Evolutionary conservation across 139 green algal genomes (phyloP), one percentile per base, ranked within the genome.

Genomic region (Chlamydomonas schloesseri): DNA sequence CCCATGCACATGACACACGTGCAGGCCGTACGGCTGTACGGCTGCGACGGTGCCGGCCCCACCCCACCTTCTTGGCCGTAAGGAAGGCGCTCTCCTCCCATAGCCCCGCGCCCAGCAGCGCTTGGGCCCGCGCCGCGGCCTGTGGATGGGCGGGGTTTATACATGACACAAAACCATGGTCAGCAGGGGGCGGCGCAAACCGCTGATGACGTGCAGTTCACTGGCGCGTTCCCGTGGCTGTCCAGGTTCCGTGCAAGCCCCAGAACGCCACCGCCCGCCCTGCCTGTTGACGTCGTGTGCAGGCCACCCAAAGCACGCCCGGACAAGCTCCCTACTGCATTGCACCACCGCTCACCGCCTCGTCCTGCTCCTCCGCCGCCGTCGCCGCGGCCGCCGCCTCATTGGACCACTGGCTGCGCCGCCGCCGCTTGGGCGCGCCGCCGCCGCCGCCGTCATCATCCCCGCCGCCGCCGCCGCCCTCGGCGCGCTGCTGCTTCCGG

Each of bases 1-100:
- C n/a, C n/a, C n/a, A n/a, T n/a, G n/a, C n/a, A n/a, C n/a, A n/a
- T n/a, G n/a, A n/a, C n/a, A n/a, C n/a, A n/a, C n/a, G n/a, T n/a
- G n/a, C n/a, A n/a, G n/a, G n/a, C n/a, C n/a, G n/a, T n/a, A n/a
- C n/a, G n/a, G n/a, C n/a, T n/a, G n/a, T n/a, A n/a, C n/a, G n/a
- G n/a, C n/a, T n/a, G n/a, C n/a, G n/a, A n/a, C n/a, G n/a, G n/a
- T n/a, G n/a, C n/a, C n/a, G n/a, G n/a, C n/a, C n/a, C n/a, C n/a
- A n/a, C n/a, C 72, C 29, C 72, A 67, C 73, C 73, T 70, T 69
- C 17, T 33, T 53, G 3, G 36, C 11, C n/a, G 17, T 18, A 15
- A 81, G 73, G 53, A 81, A 69, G 31, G 31, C 26, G n/a, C 53
- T 70, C 73, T 81, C 53, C 73, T 81, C 73, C 73, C 73, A 81